Base-by-base conservation (phyloP, 1,139 yeast species). In the Yamadazyma sp. region DNA sequence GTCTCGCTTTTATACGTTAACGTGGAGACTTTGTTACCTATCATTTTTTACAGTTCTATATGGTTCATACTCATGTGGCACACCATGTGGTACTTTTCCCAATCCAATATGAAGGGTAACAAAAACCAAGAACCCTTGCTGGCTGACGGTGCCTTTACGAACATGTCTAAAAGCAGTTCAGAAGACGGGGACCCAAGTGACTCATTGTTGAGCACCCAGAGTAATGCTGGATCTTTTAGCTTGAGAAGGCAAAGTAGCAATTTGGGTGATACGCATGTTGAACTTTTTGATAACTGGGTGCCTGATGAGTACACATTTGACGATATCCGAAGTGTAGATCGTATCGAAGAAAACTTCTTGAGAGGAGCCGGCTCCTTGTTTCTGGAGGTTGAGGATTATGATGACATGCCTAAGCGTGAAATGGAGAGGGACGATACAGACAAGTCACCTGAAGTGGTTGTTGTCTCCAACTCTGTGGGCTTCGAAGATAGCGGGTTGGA, bases 281-380 rank as follows among this genome's bases (percentile, higher is more conserved):
- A 45, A 17, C 39, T 32, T 20, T 37, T 45, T 28, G 46, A 44
- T 17, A 32, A 36, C 32, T 42, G 44, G 46, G 14, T 40, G 4
- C 38, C 32, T 2, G 44, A 40, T 26, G 46, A 44, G 27, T 27
- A 36, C 17, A 32, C 46, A 5, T 5, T 30, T 10, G 33, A 28
- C 7, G 34, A 41, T 22, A 26, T 23, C 18, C 32, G 22, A 5
- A 41, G 44, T 32, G 15, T 43, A 5, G 38, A 29, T 2, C 37
- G 45, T 17, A 39, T 38, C 9, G 33, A 43, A 25, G 30, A 37
- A 18, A 36, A 28, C 12, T 41, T 27, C 20, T 33, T 30, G 29
- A n/a, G 27, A 14, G 34, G 38, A 3, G 24, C n/a, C n/a, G 25
- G 20, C 12, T 35, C 27, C 15, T 23, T 16, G 14, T 10, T 11